Percentiles rank a stretch among this genome's conserved stretches.
Conservation (phyloP, 1,284 basidiomycete genomes). For the Irpex lacteus region DNA sequence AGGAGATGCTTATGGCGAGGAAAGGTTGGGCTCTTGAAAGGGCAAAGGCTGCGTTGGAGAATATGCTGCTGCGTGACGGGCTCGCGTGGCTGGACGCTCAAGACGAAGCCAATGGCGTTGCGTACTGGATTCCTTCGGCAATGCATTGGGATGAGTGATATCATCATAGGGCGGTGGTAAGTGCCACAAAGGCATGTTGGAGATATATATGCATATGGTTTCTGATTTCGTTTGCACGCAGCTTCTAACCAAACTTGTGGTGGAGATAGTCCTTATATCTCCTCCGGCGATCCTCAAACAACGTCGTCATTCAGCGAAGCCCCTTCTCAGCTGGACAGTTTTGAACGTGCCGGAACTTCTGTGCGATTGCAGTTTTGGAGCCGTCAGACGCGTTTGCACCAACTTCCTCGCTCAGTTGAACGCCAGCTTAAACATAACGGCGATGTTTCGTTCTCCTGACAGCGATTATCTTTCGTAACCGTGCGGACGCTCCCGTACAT, state of each 20-base stretch:
- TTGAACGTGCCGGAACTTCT: not conserved
- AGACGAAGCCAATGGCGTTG: conserved; percentile 56
- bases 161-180: not conserved
- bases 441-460: not conserved
- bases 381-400: not conserved
- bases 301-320: not conserved
- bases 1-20: conserved; percentile 50
- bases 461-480: not conserved
- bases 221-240: not conserved
- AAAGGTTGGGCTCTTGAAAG: conserved; percentile 79
- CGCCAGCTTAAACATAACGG: not conserved
- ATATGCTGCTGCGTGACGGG: conserved; percentile 88
- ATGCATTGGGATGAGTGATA: conserved; percentile 71
- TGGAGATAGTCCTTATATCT: not conserved
- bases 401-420: not conserved
- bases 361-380: not conserved
- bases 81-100: conserved; percentile 95
- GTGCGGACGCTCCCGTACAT: not conserved
- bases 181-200: not conserved
- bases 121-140: conserved; percentile 83
- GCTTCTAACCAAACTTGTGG: not conserved
- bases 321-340: not conserved
- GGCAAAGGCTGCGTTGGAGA: conserved; percentile 77
- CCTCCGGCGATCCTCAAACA: not conserved
- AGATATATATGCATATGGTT: not conserved